phyloP scores from a whole-genome alignment of 1,284 basidiomycete species.

The Schizophyllum amplum region DNA sequence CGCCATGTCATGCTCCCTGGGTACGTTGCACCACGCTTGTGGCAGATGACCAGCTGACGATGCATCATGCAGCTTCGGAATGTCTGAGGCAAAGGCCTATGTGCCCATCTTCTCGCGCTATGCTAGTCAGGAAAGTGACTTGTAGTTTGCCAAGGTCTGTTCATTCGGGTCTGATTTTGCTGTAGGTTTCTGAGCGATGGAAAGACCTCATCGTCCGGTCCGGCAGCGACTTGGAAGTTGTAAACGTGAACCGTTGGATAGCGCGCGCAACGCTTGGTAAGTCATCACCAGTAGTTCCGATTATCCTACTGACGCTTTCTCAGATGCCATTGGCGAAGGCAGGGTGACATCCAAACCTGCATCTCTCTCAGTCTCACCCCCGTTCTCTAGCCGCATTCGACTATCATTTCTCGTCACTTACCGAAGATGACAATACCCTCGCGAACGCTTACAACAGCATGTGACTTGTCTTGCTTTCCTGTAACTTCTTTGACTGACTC shows the following conservation, averaged over 20 bases:
- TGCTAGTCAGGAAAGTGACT: constrained; percentile 2
- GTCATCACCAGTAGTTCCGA: constrained; percentile 26
- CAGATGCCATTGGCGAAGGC: neutral
- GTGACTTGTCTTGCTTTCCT: too few relatives aligned
- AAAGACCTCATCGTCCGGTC: constrained; percentile 32
- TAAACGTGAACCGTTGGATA: constrained; percentile 35
- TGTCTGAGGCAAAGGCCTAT: constrained; percentile 18
- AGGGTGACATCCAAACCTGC: too few relatives aligned
- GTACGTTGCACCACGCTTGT: too few relatives aligned
- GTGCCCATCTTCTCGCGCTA: constrained; percentile 2
- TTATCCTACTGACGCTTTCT: too few relatives aligned
- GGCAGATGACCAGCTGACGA: too few relatives aligned
- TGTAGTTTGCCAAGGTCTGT: too few relatives aligned
- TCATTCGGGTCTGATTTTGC: constrained; percentile 5
- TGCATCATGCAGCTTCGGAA: constrained; percentile 29
- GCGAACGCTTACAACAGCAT: constrained; percentile 40
- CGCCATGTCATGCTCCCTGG: too few relatives aligned
- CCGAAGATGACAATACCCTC: constrained; percentile 31
- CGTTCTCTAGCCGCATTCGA: constrained; percentile 44
- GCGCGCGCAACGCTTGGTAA: constrained; percentile 33
- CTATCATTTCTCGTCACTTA: constrained; percentile 39
- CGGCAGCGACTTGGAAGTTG: constrained; percentile 23
- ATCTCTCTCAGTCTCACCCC: too few relatives aligned
- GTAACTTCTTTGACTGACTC: too few relatives aligned
- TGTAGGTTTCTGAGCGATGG: constrained; percentile 30